phyloP scores from a whole-genome alignment of 345 rosid genomes.

The Eucalyptus curtisii region DNA sequence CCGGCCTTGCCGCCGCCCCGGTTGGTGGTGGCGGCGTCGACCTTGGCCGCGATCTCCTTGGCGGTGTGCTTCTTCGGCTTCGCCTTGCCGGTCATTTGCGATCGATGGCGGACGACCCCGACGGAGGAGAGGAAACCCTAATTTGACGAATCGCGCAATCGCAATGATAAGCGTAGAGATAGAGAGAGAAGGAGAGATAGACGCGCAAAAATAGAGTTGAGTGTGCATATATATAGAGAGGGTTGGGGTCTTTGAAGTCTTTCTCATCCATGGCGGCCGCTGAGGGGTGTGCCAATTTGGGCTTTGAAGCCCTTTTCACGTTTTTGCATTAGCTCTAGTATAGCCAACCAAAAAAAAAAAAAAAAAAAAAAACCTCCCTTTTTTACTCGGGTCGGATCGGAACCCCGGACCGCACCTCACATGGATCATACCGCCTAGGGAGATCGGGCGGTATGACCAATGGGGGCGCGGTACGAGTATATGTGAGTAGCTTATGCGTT shows the following conservation, averaged over 20 bases:
- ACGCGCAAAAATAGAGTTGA: background rate
- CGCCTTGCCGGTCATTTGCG: constrained; percentile 35
- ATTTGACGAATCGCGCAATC: background rate
- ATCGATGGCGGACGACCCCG: background rate
- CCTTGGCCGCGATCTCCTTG: constrained; percentile 78
- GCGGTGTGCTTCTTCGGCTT: constrained; percentile 99
- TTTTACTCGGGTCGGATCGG: background rate
- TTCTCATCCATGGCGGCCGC: background rate
- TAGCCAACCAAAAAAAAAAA: too few relatives aligned
- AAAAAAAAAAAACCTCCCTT: background rate
- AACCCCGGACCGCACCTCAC: rapidly evolving
- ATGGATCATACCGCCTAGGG: too few relatives aligned
- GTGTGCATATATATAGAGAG: background rate
- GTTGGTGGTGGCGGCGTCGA: constrained; percentile 85
- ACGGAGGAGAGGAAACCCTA: background rate
- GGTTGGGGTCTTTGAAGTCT: too few relatives aligned
- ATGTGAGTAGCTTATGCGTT: rapidly evolving
- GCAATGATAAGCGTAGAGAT: background rate
- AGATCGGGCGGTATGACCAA: background rate
- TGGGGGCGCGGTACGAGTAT: rapidly evolving
- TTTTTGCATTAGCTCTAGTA: background rate
- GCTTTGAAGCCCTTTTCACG: background rate
- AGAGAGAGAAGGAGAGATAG: background rate
- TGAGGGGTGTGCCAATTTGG: background rate
- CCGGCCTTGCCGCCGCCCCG: constrained; percentile 97